phyloP scores from a whole-genome alignment of 2,329 filamentous ascomycete genomes.

The Cryphonectria japonica region DNA sequence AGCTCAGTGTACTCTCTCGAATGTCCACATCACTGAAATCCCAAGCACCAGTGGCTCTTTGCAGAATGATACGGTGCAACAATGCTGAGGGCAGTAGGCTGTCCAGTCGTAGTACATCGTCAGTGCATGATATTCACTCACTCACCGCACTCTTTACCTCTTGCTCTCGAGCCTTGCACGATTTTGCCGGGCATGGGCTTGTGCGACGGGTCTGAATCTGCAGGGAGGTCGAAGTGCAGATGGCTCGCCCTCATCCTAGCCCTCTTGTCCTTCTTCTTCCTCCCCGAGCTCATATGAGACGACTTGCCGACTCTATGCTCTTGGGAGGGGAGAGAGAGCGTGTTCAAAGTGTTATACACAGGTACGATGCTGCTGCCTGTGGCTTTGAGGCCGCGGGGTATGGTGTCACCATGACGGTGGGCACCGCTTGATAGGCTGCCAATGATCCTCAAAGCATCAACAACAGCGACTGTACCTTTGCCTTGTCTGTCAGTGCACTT shows the following conservation, averaged over 20 bases:
- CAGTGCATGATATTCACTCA: slow-evolving; percentile 14
- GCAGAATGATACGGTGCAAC: slow-evolving; percentile 23
- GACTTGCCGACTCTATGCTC: slow-evolving; percentile 15
- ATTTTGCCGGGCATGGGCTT: slow-evolving; percentile 13
- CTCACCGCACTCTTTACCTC: slow-evolving; percentile 14
- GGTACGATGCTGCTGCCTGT: not conserved
- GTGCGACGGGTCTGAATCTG: slow-evolving; percentile 20
- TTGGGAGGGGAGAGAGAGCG: not conserved
- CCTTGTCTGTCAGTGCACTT: not conserved
- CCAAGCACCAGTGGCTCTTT: not conserved
- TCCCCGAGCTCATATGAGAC: not conserved
- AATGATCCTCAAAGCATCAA: not conserved
- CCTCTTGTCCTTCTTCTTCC: not conserved
- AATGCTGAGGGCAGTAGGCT: slow-evolving; percentile 19
- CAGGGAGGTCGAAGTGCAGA: slow-evolving; percentile 22
- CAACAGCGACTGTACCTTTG: not conserved
- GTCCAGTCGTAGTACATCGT: slow-evolving; percentile 15
- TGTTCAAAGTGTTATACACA: not conserved
- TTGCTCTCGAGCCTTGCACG: slow-evolving; percentile 22
- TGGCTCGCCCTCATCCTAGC: not conserved
- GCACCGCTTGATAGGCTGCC: not conserved
- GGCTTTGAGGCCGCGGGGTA: not conserved
- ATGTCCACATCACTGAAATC: not conserved
- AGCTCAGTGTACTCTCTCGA: slow-evolving; percentile 4
- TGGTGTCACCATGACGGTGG: not conserved